Conservation (phyloP, 345 rosid genomes). For the Heritiera fomes region DNA sequence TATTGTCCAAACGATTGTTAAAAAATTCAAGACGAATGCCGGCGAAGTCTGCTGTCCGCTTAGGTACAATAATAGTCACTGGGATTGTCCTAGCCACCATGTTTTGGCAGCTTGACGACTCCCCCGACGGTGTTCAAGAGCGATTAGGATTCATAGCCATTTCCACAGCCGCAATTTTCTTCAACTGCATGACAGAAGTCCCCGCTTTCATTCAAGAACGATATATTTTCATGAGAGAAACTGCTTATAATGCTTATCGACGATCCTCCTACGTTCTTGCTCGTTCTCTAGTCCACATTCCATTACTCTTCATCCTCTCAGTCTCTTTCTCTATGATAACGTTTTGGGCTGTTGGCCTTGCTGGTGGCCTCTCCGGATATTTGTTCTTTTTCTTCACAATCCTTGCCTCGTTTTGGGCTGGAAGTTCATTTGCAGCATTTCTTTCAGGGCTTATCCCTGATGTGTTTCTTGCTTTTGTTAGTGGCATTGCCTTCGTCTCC, state of each 20-base stretch:
- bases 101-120: conserved; percentile 17
- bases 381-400: conserved; percentile 64
- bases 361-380: conserved; percentile 71
- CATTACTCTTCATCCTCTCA: conserved; percentile 64
- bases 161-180: conserved; percentile 89
- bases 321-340: conserved; percentile 67
- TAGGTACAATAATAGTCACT: conserved; percentile 9
- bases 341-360: conserved; percentile 77
- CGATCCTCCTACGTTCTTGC: conserved; percentile 92
- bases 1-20: conserved; percentile 62
- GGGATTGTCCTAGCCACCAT: conserved; percentile 17
- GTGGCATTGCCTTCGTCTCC: background rate
- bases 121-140: conserved; percentile 15
- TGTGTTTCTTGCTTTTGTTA: conserved; percentile 14
- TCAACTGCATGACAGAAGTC: conserved; percentile 89
- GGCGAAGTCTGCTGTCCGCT: conserved; percentile 46
- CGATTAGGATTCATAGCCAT: conserved; percentile 47
- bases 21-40: conserved; percentile 79
- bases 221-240: conserved; percentile 95
- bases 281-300: conserved; percentile 66
- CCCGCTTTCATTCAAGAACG: conserved; percentile 91
- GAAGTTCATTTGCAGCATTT: conserved; percentile 54
- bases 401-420: conserved; percentile 90
- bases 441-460: conserved; percentile 13
- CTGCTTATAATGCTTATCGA: conserved; percentile 89